A percentile compares a stretch with the other conserved stretches of the same genome.
phyloP scores from a whole-genome alignment of 352 stramenopile genomes.

The Pilasporangium apinafurcum region DNA sequence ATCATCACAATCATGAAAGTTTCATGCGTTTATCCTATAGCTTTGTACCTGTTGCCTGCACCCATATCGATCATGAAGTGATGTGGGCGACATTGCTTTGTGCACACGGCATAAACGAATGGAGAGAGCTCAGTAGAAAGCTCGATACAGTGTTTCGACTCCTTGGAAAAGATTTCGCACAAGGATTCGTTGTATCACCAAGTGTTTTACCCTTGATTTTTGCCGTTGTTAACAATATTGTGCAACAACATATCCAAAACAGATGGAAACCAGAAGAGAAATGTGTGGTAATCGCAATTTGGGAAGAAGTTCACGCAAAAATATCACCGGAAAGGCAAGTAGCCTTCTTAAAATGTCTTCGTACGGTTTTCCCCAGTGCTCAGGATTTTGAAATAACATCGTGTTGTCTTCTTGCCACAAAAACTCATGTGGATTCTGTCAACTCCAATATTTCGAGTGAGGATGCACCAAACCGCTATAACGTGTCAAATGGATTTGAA shows the following conservation, averaged over 20 bases:
- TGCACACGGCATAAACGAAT: slow-evolving; percentile 34
- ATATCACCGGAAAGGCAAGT: slow-evolving; percentile 32
- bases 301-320: slow-evolving; percentile 36
- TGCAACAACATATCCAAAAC: slow-evolving; percentile 2
- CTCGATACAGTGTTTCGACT: slow-evolving; percentile 22
- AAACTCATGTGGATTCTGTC: too few relatives aligned
- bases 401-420: slow-evolving; percentile 2
- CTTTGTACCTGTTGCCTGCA: slow-evolving; percentile 36
- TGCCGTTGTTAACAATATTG: slow-evolving; percentile 14
- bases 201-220: slow-evolving; percentile 18
- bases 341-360: slow-evolving; percentile 31
- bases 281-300: slow-evolving; percentile 36
- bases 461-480: neutral
- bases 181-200: slow-evolving; percentile 8
- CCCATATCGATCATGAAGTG: slow-evolving; percentile 13
- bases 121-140: slow-evolving; percentile 31
- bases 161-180: slow-evolving; percentile 14
- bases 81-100: slow-evolving; percentile 31
- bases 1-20: slow-evolving; percentile 26
- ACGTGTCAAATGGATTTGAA: neutral
- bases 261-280: slow-evolving; percentile 27
- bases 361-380: slow-evolving; percentile 25
- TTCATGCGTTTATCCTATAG: slow-evolving; percentile 32
- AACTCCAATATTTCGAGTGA: too few relatives aligned
- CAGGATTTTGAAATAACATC: slow-evolving; percentile 34